Evolutionary conservation across 768 basidiomycete genomes (phyloP).

Genomic region (Boletales sp.): DNA sequence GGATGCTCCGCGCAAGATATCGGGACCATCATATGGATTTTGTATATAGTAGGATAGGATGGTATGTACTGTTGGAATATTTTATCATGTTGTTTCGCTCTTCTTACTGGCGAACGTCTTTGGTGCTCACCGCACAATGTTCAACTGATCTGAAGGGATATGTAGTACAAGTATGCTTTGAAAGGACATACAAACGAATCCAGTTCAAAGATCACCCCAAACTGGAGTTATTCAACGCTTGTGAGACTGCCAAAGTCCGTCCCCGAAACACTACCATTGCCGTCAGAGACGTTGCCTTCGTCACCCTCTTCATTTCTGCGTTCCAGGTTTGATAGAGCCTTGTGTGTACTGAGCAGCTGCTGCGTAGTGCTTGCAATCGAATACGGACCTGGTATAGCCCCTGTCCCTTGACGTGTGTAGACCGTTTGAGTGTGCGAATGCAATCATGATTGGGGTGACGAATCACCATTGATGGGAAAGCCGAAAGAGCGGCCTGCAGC

Average conservation of each 20-base stretch:
- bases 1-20: constrained; percentile 7
- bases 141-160: neutral
- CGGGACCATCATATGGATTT: constrained; percentile 3
- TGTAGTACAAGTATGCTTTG: neutral
- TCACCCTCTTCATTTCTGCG: constrained; percentile 18
- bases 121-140: constrained; percentile 2
- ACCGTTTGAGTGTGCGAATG: constrained; percentile 34
- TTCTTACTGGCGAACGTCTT: neutral
- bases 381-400: constrained; percentile 18
- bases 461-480: constrained; percentile 47
- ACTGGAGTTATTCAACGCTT: constrained; percentile 40
- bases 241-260: constrained; percentile 48
- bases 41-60: neutral
- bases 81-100: neutral
- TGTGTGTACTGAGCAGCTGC: constrained; percentile 19
- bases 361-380: constrained; percentile 18
- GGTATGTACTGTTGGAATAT: no score
- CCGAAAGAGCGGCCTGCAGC: constrained; percentile 33
- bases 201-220: neutral
- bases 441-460: constrained; percentile 37
- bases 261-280: constrained; percentile 37
- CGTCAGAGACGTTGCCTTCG: constrained; percentile 35
- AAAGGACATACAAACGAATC: constrained; percentile 5
- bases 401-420: constrained; percentile 31
- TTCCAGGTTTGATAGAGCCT: constrained; percentile 12